Evolutionary conservation across 306 rosid species (phyloP).

Genomic region (Vigna mungo): DNA sequence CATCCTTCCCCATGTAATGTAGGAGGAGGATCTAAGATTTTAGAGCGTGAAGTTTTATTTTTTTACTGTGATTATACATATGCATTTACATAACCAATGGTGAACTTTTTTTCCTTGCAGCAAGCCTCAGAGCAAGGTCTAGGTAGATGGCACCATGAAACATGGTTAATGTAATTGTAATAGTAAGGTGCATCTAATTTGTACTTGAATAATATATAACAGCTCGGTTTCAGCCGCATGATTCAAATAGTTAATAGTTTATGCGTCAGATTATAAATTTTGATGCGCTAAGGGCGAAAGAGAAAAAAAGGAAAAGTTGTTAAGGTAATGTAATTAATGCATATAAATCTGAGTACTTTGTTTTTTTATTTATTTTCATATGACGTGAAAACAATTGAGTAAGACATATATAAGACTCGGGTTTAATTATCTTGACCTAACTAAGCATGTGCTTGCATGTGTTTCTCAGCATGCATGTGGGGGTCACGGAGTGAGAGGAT

Average conservation of each 20-base stretch:
- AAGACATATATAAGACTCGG: neutral
- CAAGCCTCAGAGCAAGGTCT: slow-evolving; percentile 10
- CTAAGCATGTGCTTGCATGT: slow-evolving; percentile 42
- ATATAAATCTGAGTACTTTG: too few species aligned
- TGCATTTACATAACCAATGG: slow-evolving; percentile 10
- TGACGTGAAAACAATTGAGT: neutral
- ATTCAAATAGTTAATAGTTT: neutral
- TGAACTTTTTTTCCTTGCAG: slow-evolving; percentile 21
- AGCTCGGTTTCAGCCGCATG: neutral
- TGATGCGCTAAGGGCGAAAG: too few species aligned
- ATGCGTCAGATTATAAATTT: neutral
- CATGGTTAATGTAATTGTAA: neutral
- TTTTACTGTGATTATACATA: neutral
- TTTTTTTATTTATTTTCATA: neutral
- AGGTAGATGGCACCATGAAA: neutral
- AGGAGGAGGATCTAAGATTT: slow-evolving; percentile 16
- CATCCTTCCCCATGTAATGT: neutral
- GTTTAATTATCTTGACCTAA: slow-evolving; percentile 16
- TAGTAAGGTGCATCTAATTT: neutral
- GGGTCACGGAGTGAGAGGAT: slow-evolving; percentile 20
- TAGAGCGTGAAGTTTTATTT: neutral
- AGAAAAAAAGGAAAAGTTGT: too few species aligned
- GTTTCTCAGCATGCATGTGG: slow-evolving; percentile 33
- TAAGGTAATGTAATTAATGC: too few species aligned
- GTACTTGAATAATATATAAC: slow-evolving; percentile 4